A percentile compares a stretch with the other conserved stretches of the same genome.
phyloP scores from a whole-genome alignment of 2,329 filamentous ascomycete genomes.

The Talaromyces sp. region DNA sequence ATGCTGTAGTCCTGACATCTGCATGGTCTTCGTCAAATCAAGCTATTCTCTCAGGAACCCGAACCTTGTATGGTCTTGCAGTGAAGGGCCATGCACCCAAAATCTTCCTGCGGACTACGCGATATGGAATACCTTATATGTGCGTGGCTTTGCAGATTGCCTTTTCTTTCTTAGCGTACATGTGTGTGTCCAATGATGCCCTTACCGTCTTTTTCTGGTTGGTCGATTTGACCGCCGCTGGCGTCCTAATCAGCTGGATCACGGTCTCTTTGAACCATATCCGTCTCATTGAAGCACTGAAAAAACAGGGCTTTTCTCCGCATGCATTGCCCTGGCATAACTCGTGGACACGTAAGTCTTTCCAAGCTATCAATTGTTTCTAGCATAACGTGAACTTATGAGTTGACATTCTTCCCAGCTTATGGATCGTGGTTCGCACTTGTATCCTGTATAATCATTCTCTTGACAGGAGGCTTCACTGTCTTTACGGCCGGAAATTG shows the following conservation, averaged over 20 bases:
- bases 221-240: slow-evolving; percentile 56
- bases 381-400: slow-evolving; percentile 39
- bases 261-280: slow-evolving; percentile 60
- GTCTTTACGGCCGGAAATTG: slow-evolving; percentile 61
- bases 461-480: slow-evolving; percentile 67
- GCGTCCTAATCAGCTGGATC: slow-evolving; percentile 63
- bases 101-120: slow-evolving; percentile 41
- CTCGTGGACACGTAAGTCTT: slow-evolving; percentile 48
- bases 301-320: slow-evolving; percentile 52
- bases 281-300: slow-evolving; percentile 53
- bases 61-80: slow-evolving; percentile 66
- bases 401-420: slow-evolving; percentile 35
- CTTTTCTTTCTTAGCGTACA: slow-evolving; percentile 65
- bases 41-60: slow-evolving; percentile 51
- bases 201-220: slow-evolving; percentile 54
- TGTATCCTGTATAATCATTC: slow-evolving; percentile 58
- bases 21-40: slow-evolving; percentile 45
- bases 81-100: slow-evolving; percentile 45
- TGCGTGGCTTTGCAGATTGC: slow-evolving; percentile 44
- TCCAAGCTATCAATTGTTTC: not conserved
- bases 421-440: slow-evolving; percentile 62
- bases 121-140: slow-evolving; percentile 44
- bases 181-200: slow-evolving; percentile 63
- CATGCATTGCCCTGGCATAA: slow-evolving; percentile 60
- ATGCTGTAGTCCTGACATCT: slow-evolving; percentile 42